Base-by-base conservation (phyloP, 345 rosid species). In the Anastatica hierochuntica region DNA sequence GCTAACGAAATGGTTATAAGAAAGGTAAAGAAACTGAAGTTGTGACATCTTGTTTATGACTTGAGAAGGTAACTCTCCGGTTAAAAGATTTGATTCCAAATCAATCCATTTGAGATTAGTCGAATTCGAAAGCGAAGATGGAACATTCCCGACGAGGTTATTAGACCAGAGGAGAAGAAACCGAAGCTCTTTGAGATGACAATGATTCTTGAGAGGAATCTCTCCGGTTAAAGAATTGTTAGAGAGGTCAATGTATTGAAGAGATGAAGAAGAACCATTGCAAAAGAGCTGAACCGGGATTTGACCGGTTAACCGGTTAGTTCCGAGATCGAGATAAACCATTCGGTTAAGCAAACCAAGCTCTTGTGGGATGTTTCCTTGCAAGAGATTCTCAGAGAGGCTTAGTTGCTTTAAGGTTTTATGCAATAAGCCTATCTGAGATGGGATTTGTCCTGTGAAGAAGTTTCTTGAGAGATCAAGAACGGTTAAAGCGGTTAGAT, bases 141-240 rank as follows among this genome's bases (percentile, higher is more conserved):
- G 96, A 13, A 90, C 68, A 2, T 8, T 38, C 8, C 98, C 92
- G 4, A 35, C 67, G 1, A 87, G 72, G 23, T 47, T 70, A 60
- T 87, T 90, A 2, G 96, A 87, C 96, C 98, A 90, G 10, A 90
- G 82, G 12, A 90, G 55, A 49, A 90, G 82, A 64, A 49, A 87
- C 58, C 71, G 77, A 50, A 90, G 58, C n/a, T 76, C 69, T 39
- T 9, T 38, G 14, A 84, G 82, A 33, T 63, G 59, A 40, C 92
- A 87, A 23, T 53, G 79, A 27, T 63, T 73, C 49, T 58, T 62
- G 24, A 75, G 21, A 23, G 87, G 95, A 20, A 87, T 79, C 58
- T 66, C 53, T 2, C 95, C 96, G 3, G 66, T 69, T 34, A 90
- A 49, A 40, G 89, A 70, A 47, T 90, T 90, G 73, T 90, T 84